Percentiles rank a stretch among this genome's conserved stretches.
These are phyloP conservation scores for Hondaea fermentalgiana DNA, from an alignment of 108 stramenopile genomes.

Conservation along the genomic window DNA sequence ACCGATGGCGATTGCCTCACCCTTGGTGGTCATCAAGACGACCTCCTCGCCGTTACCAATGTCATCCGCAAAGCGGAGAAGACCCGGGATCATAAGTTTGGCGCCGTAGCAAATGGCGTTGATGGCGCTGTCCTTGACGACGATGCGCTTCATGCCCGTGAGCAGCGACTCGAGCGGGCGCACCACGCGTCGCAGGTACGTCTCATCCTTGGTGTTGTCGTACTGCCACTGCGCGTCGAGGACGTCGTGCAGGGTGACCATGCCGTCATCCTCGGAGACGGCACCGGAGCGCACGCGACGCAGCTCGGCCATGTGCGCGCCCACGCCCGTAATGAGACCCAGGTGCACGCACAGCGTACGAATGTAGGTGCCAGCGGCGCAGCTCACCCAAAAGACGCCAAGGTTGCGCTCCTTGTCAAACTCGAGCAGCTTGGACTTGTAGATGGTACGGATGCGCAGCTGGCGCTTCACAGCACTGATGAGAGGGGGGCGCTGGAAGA, in stretches of 20 bases:
- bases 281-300: slow-evolving; percentile 90
- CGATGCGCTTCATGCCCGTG: slow-evolving; percentile 90
- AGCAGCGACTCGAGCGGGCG: slow-evolving; percentile 94
- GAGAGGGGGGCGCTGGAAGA: slow-evolving; percentile 97
- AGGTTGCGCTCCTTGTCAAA: slow-evolving; percentile 89
- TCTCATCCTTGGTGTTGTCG: slow-evolving; percentile 95
- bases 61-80: slow-evolving; percentile 93
- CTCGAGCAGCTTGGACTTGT: slow-evolving; percentile 87
- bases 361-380: slow-evolving; percentile 98
- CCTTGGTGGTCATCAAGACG: slow-evolving; percentile 98
- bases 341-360: slow-evolving; percentile 98
- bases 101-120: slow-evolving; percentile 99
- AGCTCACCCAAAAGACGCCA: slow-evolving; percentile 86
- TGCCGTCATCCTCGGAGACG: slow-evolving; percentile 69
- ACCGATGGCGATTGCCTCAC: slow-evolving; percentile 95
- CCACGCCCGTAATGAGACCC: slow-evolving; percentile 83
- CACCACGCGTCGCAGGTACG: slow-evolving; percentile 88
- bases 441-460: slow-evolving; percentile 94
- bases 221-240: slow-evolving; percentile 98
- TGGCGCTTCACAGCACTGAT: slow-evolving; percentile 99
- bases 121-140: slow-evolving; percentile 98
- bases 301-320: slow-evolving; percentile 99
- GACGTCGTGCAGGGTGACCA: slow-evolving; percentile 99
- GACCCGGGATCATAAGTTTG: slow-evolving; percentile 97
- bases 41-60: slow-evolving; percentile 94